Evolutionary conservation across 1,284 basidiomycete species (phyloP), one percentile per base, ranked within the genome.

Genomic region (Thelephora terrestris): DNA sequence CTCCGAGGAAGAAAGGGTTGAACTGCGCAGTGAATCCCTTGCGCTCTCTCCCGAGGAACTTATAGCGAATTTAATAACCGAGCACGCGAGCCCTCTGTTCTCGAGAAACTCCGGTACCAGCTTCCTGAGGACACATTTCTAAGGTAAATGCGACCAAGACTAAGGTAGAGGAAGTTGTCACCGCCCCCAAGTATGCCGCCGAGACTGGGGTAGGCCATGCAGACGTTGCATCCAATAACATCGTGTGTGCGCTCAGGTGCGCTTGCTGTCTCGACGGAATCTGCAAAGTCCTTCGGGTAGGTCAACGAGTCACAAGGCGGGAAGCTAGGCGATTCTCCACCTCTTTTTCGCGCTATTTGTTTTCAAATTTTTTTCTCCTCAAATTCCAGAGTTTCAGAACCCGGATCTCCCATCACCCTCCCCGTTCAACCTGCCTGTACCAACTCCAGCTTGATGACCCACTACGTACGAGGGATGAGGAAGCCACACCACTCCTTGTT

Each of bases 201-300:
- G 58, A 61, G 45, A 50, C 51, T 1, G 49, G 52, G n/a, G 73
- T 72, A 51, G 71, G 69, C 5, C 61, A 66, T 16, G 48, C 71
- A 20, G 70, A 73, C 45, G 63, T 73, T 14, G 66, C 74, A 3
- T 62, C 69, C 50, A 74, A 71, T 56, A 74, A 73, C 44, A 71
- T 71, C 1, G 67, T 58, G 1, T 57, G 46, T 36, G 50, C 32
- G 4, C 44, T 61, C 7, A 64, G 69, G 68, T 14, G 58, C 64
- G 0, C 52, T 53, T 4, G 54, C 59, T 23, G 65, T 71, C 9
- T 58, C 58, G 34, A 55, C 54, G 37, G 63, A 63, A 52, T 66
- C 69, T 0, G 53, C 71, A 20, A 47, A 55, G 29, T 56, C 64
- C 46, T 68, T 71, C 53, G 60, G 71, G 29, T 69, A 71, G n/a